Evolutionary conservation across 2,329 filamentous ascomycete species (phyloP).

Genomic region (Scytalidium sp.): DNA sequence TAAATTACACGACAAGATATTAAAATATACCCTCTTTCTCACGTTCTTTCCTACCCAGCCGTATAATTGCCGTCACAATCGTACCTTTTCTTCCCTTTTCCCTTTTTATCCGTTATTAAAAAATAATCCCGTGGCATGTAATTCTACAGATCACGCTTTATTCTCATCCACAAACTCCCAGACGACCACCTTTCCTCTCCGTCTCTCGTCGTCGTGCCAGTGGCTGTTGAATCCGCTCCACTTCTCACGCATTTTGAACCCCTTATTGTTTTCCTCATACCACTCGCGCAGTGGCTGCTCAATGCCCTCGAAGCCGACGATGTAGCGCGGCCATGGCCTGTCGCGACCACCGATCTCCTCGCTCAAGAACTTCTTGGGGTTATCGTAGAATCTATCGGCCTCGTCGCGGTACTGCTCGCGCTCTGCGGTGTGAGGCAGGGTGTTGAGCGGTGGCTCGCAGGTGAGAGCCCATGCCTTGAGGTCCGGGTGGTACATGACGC

Average conservation of each 20-base stretch:
- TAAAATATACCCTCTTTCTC: too few species aligned
- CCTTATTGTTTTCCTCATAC: conserved; percentile 37
- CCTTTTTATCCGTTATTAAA: too few species aligned
- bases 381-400: conserved; percentile 82
- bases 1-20: too few species aligned
- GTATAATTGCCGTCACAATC: too few species aligned
- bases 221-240: conserved; percentile 60
- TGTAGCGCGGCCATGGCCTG: conserved; percentile 50
- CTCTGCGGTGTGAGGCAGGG: conserved; percentile 53
- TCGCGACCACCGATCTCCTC: conserved; percentile 21
- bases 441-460: conserved; percentile 82
- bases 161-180: conserved; percentile 43
- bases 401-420: conserved; percentile 77
- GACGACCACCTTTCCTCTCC: conserved; percentile 54
- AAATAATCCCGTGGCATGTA: too few species aligned
- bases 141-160: not conserved
- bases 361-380: conserved; percentile 56
- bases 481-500: conserved; percentile 72
- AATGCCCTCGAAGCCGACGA: conserved; percentile 60
- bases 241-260: conserved; percentile 41
- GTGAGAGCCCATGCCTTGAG: conserved; percentile 81
- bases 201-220: conserved; percentile 60
- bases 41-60: too few species aligned
- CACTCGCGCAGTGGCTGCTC: conserved; percentile 44
- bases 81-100: too few species aligned